Conservation (phyloP, 2,329 filamentous ascomycete genomes). For the Ceratocystis harringtonii region DNA sequence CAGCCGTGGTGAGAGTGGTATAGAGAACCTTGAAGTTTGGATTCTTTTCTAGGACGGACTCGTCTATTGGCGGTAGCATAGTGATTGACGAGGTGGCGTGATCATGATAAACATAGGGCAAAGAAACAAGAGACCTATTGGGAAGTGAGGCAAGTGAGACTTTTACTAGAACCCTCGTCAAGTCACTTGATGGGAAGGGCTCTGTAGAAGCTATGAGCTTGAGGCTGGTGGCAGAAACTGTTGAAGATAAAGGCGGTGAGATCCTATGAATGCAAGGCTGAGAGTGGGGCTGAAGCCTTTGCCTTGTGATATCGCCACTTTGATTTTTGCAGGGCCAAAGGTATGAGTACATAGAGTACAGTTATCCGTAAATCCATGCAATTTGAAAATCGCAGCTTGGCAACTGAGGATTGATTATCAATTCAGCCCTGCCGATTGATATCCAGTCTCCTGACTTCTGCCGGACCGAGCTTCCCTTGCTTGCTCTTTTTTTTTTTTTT, state of each 20-base stretch:
- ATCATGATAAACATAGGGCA: neutral
- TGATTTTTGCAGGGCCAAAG: conserved; percentile 4
- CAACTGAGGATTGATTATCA: neutral
- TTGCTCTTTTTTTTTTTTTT: neutral
- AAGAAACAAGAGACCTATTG: neutral
- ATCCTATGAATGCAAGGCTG: neutral
- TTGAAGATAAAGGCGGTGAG: neutral
- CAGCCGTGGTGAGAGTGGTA: conserved; percentile 35
- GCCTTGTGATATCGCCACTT: neutral
- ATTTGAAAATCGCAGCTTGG: neutral
- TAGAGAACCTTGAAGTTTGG: conserved; percentile 47
- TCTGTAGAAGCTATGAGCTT: neutral
- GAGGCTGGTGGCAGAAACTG: neutral
- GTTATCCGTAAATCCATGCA: neutral
- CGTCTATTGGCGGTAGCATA: conserved; percentile 46
- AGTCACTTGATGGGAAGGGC: neutral
- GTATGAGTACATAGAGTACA: neutral
- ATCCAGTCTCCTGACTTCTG: neutral
- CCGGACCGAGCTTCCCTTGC: neutral
- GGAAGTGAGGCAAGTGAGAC: no score
- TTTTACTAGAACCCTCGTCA: no score
- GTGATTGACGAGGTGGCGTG: conserved; percentile 11
- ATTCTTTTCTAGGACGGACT: conserved; percentile 38
- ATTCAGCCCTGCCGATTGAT: neutral
- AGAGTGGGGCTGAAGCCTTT: neutral